Conservation (phyloP, 495 filamentous ascomycete genomes). For the Penicillium flavigenum region DNA sequence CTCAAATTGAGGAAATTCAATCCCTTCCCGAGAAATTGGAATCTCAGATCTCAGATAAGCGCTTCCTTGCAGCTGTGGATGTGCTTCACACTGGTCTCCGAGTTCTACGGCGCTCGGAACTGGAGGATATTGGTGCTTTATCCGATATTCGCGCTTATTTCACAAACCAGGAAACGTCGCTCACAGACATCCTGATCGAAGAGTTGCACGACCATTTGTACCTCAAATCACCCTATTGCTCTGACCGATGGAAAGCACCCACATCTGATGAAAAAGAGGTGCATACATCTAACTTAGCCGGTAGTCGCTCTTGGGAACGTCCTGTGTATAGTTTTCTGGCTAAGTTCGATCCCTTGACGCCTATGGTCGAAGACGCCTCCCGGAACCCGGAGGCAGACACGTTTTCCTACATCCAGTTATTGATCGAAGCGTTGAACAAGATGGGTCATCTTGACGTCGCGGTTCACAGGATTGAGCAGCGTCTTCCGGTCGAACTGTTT, state of each 20-base stretch:
- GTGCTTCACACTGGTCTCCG: slow-evolving; percentile 83
- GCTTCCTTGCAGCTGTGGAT: slow-evolving; percentile 89
- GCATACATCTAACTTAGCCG: slow-evolving; percentile 39
- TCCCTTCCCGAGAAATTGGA: slow-evolving; percentile 91
- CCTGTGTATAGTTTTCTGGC: slow-evolving; percentile 79
- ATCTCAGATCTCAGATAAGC: slow-evolving; percentile 90
- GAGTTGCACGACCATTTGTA: slow-evolving; percentile 97
- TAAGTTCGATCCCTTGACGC: slow-evolving; percentile 65
- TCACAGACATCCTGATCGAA: slow-evolving; percentile 93
- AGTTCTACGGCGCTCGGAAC: slow-evolving; percentile 77
- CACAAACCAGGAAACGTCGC: slow-evolving; percentile 83
- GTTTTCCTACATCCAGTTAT: slow-evolving; percentile 84
- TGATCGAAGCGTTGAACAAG: slow-evolving; percentile 86
- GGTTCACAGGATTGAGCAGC: slow-evolving; percentile 85
- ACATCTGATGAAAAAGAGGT: slow-evolving; percentile 55
- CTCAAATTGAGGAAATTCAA: slow-evolving; percentile 83
- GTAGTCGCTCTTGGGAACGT: slow-evolving; percentile 47
- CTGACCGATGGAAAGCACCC: slow-evolving; percentile 82
- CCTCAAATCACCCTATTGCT: slow-evolving; percentile 93
- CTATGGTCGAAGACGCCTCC: slow-evolving; percentile 81
- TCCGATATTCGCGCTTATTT: slow-evolving; percentile 84
- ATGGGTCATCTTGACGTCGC: slow-evolving; percentile 82
- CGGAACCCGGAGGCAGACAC: slow-evolving; percentile 94
- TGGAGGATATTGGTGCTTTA: slow-evolving; percentile 89
- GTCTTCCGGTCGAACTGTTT: slow-evolving; percentile 92